A percentile compares a stretch with the other conserved stretches of the same genome.
Evolutionary conservation across 176 grass and related monocot genomes (phyloP).

Genomic region (Oryza rufipogon): DNA sequence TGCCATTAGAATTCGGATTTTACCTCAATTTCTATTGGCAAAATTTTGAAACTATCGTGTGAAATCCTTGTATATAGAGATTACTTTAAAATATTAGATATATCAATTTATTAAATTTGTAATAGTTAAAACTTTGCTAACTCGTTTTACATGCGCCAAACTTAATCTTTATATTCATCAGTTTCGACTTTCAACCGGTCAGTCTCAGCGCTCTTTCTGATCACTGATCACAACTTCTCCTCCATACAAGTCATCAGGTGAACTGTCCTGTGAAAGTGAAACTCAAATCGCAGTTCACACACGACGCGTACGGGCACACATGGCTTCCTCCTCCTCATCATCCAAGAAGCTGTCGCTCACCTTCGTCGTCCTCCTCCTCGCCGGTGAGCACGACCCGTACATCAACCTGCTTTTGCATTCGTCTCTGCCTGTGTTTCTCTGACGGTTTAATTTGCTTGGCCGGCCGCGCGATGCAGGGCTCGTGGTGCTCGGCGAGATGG

Average conservation of each 20-base stretch:
- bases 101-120: too few relatives aligned
- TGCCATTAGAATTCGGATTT: too few relatives aligned
- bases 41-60: too few relatives aligned
- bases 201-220: too few relatives aligned
- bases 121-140: too few relatives aligned
- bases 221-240: background rate
- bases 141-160: too few relatives aligned
- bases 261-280: background rate
- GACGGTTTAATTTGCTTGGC: too few relatives aligned
- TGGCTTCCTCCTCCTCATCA: background rate
- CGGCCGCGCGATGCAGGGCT: conserved; percentile 16
- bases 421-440: background rate
- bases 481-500: conserved; percentile 22
- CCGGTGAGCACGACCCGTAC: background rate
- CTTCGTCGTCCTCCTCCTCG: conserved; percentile 31
- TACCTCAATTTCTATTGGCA: too few relatives aligned
- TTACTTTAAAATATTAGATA: too few relatives aligned
- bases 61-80: too few relatives aligned
- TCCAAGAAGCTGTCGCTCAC: conserved; percentile 10
- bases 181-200: too few relatives aligned
- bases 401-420: background rate
- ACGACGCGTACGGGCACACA: background rate
- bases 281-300: background rate
- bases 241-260: background rate
- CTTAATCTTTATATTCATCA: too few relatives aligned